These are phyloP conservation scores for Casuarina cunninghamiana DNA, from an alignment of 306 rosid species.

Conservation along the genomic window DNA sequence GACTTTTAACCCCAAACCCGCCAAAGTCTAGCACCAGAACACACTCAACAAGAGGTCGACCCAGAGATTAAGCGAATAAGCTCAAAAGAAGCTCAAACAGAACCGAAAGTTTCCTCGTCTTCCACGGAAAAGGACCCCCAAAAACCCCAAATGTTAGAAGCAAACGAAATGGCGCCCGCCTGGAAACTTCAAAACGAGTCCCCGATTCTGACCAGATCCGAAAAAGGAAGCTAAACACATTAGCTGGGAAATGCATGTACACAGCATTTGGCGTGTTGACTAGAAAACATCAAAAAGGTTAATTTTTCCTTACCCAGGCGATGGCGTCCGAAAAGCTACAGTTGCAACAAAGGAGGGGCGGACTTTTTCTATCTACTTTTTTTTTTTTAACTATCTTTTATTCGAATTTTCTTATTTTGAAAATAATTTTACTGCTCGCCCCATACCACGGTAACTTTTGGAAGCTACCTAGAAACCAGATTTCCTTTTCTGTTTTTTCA, in stretches of 20 bases:
- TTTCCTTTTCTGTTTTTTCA: neutral
- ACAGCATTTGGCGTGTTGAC: slow-evolving; percentile 32
- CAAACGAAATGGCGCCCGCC: slow-evolving; percentile 19
- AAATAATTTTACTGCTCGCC: neutral
- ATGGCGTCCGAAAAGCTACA: slow-evolving; percentile 7
- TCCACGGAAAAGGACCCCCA: neutral
- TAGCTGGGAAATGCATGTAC: slow-evolving; percentile 6
- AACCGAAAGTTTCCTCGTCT: slow-evolving; percentile 14
- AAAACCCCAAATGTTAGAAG: slow-evolving; percentile 19
- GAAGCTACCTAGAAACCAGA: neutral
- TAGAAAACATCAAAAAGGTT: slow-evolving; percentile 18
- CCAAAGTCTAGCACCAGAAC: slow-evolving; percentile 30
- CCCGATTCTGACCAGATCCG: slow-evolving; percentile 54
- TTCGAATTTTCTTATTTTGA: neutral
- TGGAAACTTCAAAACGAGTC: slow-evolving; percentile 20
- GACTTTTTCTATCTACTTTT: neutral
- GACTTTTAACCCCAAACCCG: slow-evolving; percentile 11
- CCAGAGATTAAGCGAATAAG: neutral
- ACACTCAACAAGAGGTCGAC: slow-evolving; percentile 20
- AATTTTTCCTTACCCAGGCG: neutral
- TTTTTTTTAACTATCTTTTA: neutral
- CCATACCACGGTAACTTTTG: neutral
- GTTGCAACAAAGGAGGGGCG: neutral
- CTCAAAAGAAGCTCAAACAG: slow-evolving; percentile 26
- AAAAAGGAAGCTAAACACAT: slow-evolving; percentile 31